These are phyloP conservation scores for Vigna unguiculata DNA, from an alignment of 306 rosid genomes.

Conservation along the genomic window DNA sequence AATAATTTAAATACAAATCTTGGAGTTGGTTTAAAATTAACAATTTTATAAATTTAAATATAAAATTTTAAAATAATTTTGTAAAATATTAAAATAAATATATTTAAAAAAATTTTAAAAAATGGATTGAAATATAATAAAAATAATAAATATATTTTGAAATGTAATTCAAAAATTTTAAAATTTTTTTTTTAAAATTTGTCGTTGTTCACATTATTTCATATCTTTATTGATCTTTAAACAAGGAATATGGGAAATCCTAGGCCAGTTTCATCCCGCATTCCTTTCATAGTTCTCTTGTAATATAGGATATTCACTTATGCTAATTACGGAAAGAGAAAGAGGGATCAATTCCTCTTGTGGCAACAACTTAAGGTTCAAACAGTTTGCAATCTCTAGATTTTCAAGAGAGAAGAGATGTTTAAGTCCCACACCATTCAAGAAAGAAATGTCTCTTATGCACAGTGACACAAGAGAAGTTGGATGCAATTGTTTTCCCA, in stretches of 20 bases:
- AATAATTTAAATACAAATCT: too few species aligned
- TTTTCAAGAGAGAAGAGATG: neutral
- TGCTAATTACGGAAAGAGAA: slow-evolving; percentile 8
- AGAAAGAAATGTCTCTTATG: slow-evolving; percentile 8
- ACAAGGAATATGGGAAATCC: neutral
- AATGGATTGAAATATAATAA: too few species aligned
- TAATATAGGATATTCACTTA: neutral
- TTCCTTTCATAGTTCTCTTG: neutral
- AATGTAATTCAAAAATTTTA: neutral
- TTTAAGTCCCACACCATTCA: neutral
- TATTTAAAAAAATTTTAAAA: too few species aligned
- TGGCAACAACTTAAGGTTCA: neutral
- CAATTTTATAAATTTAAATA: too few species aligned
- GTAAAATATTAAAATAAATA: too few species aligned
- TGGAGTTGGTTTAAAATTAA: too few species aligned
- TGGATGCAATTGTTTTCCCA: neutral
- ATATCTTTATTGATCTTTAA: neutral
- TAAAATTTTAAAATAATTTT: too few species aligned
- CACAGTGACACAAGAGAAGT: neutral
- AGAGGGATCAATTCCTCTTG: neutral
- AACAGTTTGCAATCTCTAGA: neutral
- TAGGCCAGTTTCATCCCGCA: neutral
- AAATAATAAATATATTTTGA: too few species aligned
- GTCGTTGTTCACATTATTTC: neutral
- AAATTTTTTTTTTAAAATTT: too few species aligned